phyloP scores from a whole-genome alignment of 2,329 filamentous ascomycete species.

The Huntiella abstrusa region DNA sequence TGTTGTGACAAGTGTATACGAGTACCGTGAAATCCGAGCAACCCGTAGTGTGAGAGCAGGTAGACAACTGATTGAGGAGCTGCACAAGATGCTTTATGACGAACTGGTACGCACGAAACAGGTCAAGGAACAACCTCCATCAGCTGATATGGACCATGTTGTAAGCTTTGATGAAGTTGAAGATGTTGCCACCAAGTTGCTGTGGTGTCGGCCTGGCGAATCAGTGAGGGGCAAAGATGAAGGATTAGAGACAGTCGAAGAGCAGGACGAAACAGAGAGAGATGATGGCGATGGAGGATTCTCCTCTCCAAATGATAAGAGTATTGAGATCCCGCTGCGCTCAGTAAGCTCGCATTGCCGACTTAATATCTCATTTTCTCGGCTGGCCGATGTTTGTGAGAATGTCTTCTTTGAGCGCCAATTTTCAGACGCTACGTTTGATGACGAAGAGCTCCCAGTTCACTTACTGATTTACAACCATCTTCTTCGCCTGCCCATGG shows the following conservation, averaged over 20 bases:
- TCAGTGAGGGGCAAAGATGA: constrained; percentile 14
- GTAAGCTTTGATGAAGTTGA: constrained; percentile 65
- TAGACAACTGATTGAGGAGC: constrained; percentile 49
- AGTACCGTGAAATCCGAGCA: constrained; percentile 65
- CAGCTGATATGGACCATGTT: constrained; percentile 17
- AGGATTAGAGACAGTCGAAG: constrained; percentile 32
- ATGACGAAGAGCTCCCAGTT: constrained; percentile 72
- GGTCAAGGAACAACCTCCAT: constrained; percentile 14
- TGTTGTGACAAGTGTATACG: constrained; percentile 67
- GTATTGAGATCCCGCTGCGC: constrained; percentile 25
- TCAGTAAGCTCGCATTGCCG: constrained; percentile 32
- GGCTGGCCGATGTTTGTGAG: constrained; percentile 58
- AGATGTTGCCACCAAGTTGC: constrained; percentile 53
- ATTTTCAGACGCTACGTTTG: constrained; percentile 37
- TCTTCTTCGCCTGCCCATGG: constrained; percentile 57
- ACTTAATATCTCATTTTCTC: constrained; percentile 47
- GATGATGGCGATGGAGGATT: constrained; percentile 13
- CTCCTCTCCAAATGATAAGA: constrained; percentile 5
- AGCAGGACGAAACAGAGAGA: constrained; percentile 34
- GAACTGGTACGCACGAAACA: constrained; percentile 17
- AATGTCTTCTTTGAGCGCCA: constrained; percentile 48
- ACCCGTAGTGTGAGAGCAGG: constrained; percentile 56
- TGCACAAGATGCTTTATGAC: constrained; percentile 43
- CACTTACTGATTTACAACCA: constrained; percentile 58
- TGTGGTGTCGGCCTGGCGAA: constrained; percentile 46